Conservation (phyloP, 2,329 filamentous ascomycete genomes). For the Diaporthe eres region DNA sequence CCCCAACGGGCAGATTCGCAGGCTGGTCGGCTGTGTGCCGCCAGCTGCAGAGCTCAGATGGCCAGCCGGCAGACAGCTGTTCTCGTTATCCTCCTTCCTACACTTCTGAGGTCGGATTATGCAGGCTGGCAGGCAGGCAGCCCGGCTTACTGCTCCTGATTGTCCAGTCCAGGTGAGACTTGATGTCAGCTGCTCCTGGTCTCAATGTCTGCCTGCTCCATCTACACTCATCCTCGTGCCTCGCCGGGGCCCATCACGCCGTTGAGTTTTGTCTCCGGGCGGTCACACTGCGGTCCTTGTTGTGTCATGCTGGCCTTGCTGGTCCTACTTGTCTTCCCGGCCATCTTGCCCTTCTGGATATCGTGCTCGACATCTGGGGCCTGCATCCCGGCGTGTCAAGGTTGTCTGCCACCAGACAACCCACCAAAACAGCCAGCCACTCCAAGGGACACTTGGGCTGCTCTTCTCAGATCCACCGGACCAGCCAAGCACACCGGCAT, state of each 20-base stretch:
- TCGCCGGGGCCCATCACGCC: conserved; percentile 14
- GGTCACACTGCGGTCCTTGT: conserved; percentile 20
- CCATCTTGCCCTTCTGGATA: conserved; percentile 18
- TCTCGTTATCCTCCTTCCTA: neutral
- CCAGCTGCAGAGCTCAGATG: neutral
- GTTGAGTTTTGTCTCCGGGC: conserved; percentile 29
- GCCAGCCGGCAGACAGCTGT: conserved; percentile 20
- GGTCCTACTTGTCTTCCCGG: neutral
- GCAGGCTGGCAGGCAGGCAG: conserved; percentile 1
- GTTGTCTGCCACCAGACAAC: neutral
- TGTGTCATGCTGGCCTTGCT: conserved; percentile 19
- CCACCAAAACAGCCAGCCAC: neutral
- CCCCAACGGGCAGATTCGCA: neutral
- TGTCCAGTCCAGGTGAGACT: neutral
- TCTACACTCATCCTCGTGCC: conserved; percentile 32
- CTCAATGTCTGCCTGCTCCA: conserved; percentile 40
- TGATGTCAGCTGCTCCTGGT: conserved; percentile 32
- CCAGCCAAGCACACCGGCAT: conserved; percentile 8
- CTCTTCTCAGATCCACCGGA: conserved; percentile 9
- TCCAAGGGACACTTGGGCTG: neutral
- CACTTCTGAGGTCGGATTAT: neutral
- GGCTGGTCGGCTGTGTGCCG: neutral
- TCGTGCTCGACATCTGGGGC: neutral
- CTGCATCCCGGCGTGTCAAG: conserved; percentile 10
- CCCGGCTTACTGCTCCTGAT: conserved; percentile 6